These are phyloP conservation scores for Hygrocybe punicea DNA, from an alignment of 768 basidiomycete genomes.

Conservation along the genomic window DNA sequence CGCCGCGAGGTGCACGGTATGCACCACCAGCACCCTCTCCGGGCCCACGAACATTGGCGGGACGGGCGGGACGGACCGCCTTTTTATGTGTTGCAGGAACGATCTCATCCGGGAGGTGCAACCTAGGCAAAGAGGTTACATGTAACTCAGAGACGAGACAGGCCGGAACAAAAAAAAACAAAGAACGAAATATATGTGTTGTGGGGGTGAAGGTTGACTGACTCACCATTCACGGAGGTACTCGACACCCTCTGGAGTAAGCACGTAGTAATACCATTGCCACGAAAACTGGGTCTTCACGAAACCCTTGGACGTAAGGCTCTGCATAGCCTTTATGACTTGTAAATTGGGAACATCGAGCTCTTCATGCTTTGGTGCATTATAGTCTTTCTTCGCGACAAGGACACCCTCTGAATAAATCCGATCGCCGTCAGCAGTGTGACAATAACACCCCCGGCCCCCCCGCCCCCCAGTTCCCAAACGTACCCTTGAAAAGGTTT, in stretches of 20 bases:
- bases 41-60: constrained; percentile 68
- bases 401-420: constrained; percentile 81
- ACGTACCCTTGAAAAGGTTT: constrained; percentile 97
- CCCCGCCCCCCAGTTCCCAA: too few relatives aligned
- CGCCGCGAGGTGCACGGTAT: constrained; percentile 85
- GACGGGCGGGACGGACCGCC: constrained; percentile 82
- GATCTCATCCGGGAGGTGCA: constrained; percentile 92
- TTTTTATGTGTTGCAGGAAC: constrained; percentile 98
- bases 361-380: constrained; percentile 95
- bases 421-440: not conserved
- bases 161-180: too few relatives aligned
- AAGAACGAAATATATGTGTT: too few relatives aligned
- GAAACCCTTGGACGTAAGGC: constrained; percentile 69
- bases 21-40: constrained; percentile 61
- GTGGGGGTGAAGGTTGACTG: not conserved
- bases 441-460: too few relatives aligned
- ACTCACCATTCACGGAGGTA: constrained; percentile 86
- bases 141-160: too few relatives aligned
- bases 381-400: constrained; percentile 99
- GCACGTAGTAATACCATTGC: constrained; percentile 98
- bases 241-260: constrained; percentile 96
- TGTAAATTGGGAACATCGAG: constrained; percentile 67
- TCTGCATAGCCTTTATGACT: constrained; percentile 69
- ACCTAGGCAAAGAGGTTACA: constrained; percentile 46
- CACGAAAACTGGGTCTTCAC: constrained; percentile 99